Evolutionary conservation across 2,329 filamentous ascomycete genomes (phyloP).

Genomic region (Neopestalotiopsis sp.): DNA sequence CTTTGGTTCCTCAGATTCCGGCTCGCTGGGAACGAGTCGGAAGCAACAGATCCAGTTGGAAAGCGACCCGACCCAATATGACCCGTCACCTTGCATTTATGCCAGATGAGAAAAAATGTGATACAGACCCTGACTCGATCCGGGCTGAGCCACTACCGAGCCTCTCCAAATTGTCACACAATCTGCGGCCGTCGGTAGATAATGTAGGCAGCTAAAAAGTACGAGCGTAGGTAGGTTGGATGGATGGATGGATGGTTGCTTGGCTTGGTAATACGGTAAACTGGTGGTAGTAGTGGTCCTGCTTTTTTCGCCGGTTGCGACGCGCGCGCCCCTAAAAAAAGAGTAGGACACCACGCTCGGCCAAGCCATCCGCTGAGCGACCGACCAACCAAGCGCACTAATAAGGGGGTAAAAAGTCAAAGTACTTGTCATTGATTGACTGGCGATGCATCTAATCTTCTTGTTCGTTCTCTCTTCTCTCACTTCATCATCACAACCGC

Average conservation of each 20-base stretch:
- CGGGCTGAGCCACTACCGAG: conserved; percentile 8
- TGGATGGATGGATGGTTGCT: too few relatives aligned
- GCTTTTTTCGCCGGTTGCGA: background rate
- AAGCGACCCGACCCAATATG: background rate
- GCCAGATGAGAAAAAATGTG: background rate
- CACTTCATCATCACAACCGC: background rate
- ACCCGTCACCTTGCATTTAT: background rate
- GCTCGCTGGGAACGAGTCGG: background rate
- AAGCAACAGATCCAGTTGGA: background rate
- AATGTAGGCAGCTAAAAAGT: too few relatives aligned
- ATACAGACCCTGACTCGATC: conserved; percentile 1
- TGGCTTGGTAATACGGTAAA: background rate
- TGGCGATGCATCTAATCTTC: background rate
- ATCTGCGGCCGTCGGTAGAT: background rate
- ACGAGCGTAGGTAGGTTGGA: background rate
- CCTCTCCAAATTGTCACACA: background rate
- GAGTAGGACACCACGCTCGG: background rate
- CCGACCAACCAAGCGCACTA: background rate
- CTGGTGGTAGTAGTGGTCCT: background rate
- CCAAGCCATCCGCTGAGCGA: too few relatives aligned
- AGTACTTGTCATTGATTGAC: conserved; percentile 3
- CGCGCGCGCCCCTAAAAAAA: background rate
- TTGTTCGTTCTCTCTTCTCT: background rate
- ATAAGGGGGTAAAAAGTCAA: background rate
- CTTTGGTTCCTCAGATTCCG: background rate